phyloP scores from a whole-genome alignment of 2,329 filamentous ascomycete species.

The Paradendryphiella salina region DNA sequence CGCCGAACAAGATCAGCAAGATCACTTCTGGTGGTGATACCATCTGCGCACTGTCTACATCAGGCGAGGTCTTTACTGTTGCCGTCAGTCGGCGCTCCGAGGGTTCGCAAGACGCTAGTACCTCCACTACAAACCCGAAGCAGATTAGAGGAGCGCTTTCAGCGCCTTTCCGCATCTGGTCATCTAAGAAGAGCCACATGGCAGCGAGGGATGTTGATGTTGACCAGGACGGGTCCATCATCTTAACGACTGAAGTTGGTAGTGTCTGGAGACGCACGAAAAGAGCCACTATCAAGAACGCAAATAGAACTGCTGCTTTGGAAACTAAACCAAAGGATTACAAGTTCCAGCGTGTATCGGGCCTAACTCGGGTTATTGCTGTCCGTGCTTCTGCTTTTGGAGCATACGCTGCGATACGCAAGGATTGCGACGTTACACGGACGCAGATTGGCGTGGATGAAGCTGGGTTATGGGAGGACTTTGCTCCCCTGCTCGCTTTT shows the following conservation, averaged over 20 bases:
- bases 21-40: slow-evolving; percentile 87
- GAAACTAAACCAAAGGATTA: slow-evolving; percentile 79
- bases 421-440: slow-evolving; percentile 79
- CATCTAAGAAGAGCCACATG: slow-evolving; percentile 78
- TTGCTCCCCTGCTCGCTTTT: slow-evolving; percentile 71
- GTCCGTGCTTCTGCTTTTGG: slow-evolving; percentile 89
- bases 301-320: slow-evolving; percentile 52
- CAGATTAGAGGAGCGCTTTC: slow-evolving; percentile 86
- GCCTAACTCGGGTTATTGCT: slow-evolving; percentile 78
- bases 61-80: slow-evolving; percentile 87
- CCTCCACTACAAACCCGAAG: slow-evolving; percentile 87
- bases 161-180: slow-evolving; percentile 81
- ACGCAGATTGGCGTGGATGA: slow-evolving; percentile 68
- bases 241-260: slow-evolving; percentile 88
- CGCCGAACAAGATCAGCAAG: slow-evolving; percentile 70
- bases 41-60: slow-evolving; percentile 81
- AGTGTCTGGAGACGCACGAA: slow-evolving; percentile 91
- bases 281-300: slow-evolving; percentile 76
- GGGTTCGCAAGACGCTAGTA: slow-evolving; percentile 57
- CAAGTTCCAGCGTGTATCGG: slow-evolving; percentile 90
- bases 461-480: slow-evolving; percentile 73
- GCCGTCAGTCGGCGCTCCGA: slow-evolving; percentile 72
- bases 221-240: slow-evolving; percentile 90
- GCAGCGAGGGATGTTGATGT: slow-evolving; percentile 85
- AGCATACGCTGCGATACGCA: slow-evolving; percentile 83